Conservation (phyloP, 306 rosid genomes). For the Prinsepia uniflora region DNA sequence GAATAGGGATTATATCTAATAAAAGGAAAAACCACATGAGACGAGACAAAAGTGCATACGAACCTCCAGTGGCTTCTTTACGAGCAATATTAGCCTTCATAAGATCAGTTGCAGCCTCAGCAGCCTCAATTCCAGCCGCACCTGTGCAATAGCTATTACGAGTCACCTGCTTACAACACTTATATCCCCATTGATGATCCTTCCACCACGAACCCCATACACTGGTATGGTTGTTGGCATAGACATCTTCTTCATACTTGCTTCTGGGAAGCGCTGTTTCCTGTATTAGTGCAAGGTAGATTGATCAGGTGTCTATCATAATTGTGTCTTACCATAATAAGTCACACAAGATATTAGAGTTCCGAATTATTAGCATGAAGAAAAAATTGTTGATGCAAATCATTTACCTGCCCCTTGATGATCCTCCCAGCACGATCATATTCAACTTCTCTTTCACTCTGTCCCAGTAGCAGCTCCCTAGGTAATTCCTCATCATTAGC, state of each 20-base stretch:
- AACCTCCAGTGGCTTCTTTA: conserved; percentile 52
- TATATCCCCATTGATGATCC: conserved; percentile 80
- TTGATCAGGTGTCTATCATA: background rate
- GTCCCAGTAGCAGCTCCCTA: conserved; percentile 65
- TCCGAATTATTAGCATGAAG: background rate
- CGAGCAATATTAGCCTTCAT: conserved; percentile 64
- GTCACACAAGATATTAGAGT: background rate
- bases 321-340: background rate
- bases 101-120: conserved; percentile 50
- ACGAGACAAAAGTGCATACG: background rate
- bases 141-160: conserved; percentile 66
- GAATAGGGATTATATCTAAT: background rate
- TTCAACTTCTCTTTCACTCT: conserved; percentile 66
- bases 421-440: conserved; percentile 75
- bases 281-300: conserved; percentile 17
- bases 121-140: conserved; percentile 61
- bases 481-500: conserved; percentile 54
- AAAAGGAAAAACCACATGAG: background rate
- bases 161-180: conserved; percentile 53
- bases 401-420: conserved; percentile 59
- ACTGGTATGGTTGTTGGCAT: conserved; percentile 51
- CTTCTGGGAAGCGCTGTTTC: conserved; percentile 53
- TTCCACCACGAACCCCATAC: conserved; percentile 87
- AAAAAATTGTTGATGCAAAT: background rate
- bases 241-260: conserved; percentile 64